phyloP scores from a whole-genome alignment of 495 filamentous ascomycete species.

The Lichina pygmaea region DNA sequence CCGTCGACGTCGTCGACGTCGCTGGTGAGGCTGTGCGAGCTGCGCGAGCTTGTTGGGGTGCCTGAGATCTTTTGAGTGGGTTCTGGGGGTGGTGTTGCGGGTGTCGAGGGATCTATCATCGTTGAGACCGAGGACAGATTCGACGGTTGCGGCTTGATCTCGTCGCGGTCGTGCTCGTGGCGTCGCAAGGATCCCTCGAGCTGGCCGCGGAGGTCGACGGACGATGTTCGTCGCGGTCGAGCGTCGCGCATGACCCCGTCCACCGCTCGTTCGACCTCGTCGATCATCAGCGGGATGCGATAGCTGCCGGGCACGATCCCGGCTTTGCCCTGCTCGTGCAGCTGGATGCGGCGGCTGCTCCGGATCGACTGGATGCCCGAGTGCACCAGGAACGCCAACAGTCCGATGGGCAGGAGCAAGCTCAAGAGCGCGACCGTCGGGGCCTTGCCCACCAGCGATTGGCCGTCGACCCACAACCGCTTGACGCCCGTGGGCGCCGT shows the following conservation, averaged over 20 bases:
- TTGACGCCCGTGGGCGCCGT: slow-evolving; percentile 12
- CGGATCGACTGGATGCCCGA: slow-evolving; percentile 44
- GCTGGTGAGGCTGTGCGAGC: neutral
- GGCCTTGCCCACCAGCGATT: slow-evolving; percentile 13
- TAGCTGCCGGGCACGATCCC: slow-evolving; percentile 38
- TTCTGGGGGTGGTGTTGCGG: slow-evolving; percentile 5
- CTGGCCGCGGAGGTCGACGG: neutral
- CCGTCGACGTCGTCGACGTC: neutral
- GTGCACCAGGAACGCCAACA: slow-evolving; percentile 46
- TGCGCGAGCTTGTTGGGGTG: neutral
- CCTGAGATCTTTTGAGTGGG: neutral
- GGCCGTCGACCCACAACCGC: slow-evolving; percentile 9
- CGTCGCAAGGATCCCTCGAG: too few relatives aligned
- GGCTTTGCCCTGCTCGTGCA: slow-evolving; percentile 46
- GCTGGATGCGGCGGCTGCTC: slow-evolving; percentile 41
- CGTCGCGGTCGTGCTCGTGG: neutral
- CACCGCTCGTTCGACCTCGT: slow-evolving; percentile 39
- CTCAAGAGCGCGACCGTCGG: slow-evolving; percentile 34
- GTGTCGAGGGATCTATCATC: too few relatives aligned
- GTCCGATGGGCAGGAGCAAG: slow-evolving; percentile 39
- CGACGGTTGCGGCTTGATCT: neutral
- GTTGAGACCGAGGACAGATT: too few relatives aligned
- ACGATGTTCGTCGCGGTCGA: neutral
- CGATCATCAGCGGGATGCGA: slow-evolving; percentile 46
- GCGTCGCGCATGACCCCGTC: slow-evolving; percentile 43